phyloP scores from a whole-genome alignment of 495 filamentous ascomycete species.

The Tuber melanosporum region DNA sequence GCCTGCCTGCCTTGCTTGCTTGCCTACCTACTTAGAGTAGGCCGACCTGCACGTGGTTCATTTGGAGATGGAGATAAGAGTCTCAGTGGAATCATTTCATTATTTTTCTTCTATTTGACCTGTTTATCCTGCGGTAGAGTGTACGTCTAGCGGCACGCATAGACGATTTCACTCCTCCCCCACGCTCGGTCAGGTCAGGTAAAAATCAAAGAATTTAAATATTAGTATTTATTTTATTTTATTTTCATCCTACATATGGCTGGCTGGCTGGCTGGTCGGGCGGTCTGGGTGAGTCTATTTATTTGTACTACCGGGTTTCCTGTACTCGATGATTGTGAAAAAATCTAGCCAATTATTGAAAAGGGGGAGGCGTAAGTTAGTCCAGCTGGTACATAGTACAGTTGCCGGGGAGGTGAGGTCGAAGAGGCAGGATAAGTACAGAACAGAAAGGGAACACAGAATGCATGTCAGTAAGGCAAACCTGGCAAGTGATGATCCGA shows the following conservation, averaged over 20 bases:
- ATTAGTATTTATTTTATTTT: background rate
- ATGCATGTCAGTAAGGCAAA: slow-evolving; percentile 16
- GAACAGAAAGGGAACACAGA: background rate
- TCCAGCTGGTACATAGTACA: background rate
- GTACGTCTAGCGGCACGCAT: background rate
- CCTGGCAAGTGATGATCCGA: slow-evolving; percentile 35
- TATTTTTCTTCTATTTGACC: background rate
- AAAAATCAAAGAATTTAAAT: background rate
- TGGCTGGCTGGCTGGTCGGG: background rate
- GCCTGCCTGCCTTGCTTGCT: background rate
- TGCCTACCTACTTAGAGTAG: background rate
- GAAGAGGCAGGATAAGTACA: slow-evolving; percentile 5
- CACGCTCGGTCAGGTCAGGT: background rate
- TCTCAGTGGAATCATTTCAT: background rate
- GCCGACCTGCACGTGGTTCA: background rate
- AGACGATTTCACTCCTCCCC: background rate
- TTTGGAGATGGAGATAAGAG: background rate
- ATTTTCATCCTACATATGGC: background rate
- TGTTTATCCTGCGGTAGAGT: background rate
- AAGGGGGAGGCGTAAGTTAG: slow-evolving; percentile 1
- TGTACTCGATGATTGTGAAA: background rate
- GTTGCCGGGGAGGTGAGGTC: slow-evolving; percentile 1
- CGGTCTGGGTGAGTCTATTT: background rate
- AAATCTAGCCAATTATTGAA: background rate
- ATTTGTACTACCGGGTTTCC: background rate